Evolutionary conservation across 108 stramenopile genomes (phyloP).

Genomic region (Fistulifera pelliculosa): DNA sequence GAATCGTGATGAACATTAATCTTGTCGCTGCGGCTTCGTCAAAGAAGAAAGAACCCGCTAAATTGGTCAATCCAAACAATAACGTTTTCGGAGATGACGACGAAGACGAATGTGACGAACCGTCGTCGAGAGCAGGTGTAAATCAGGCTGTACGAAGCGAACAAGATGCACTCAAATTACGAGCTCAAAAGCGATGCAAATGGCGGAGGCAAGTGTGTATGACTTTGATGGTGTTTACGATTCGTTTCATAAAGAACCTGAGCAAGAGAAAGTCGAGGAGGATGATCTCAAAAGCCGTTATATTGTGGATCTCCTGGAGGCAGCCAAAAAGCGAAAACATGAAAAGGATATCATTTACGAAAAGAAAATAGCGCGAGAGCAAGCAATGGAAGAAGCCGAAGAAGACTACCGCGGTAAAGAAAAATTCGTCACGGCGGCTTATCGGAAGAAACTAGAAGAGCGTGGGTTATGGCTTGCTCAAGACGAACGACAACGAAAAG

Average conservation of each 20-base stretch:
- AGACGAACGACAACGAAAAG: slow-evolving; percentile 19
- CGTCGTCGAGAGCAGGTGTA: slow-evolving; percentile 24
- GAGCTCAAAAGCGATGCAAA: slow-evolving; percentile 40
- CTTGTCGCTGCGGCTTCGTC: neutral
- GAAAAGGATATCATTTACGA: slow-evolving; percentile 65
- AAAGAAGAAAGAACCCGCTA: neutral
- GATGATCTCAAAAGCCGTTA: slow-evolving; percentile 39
- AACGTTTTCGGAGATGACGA: slow-evolving; percentile 18
- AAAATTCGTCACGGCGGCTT: slow-evolving; percentile 64
- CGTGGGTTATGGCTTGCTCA: slow-evolving; percentile 57
- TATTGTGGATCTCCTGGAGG: slow-evolving; percentile 46
- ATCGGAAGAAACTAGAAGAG: slow-evolving; percentile 65
- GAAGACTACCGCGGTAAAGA: slow-evolving; percentile 62
- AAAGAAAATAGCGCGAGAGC: slow-evolving; percentile 54
- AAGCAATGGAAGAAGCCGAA: slow-evolving; percentile 26
- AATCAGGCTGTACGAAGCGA: slow-evolving; percentile 56
- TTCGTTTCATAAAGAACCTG: slow-evolving; percentile 19
- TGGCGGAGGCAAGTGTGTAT: slow-evolving; percentile 23
- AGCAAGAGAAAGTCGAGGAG: slow-evolving; percentile 6
- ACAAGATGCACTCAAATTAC: slow-evolving; percentile 56
- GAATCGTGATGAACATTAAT: slow-evolving; percentile 2
- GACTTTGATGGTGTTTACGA: slow-evolving; percentile 77
- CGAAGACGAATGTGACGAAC: slow-evolving; percentile 16
- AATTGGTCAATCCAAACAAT: neutral
- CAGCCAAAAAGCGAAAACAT: slow-evolving; percentile 39